These are phyloP conservation scores for Cercospora janseana DNA, from an alignment of 2,329 filamentous ascomycete species.

Conservation along the genomic window DNA sequence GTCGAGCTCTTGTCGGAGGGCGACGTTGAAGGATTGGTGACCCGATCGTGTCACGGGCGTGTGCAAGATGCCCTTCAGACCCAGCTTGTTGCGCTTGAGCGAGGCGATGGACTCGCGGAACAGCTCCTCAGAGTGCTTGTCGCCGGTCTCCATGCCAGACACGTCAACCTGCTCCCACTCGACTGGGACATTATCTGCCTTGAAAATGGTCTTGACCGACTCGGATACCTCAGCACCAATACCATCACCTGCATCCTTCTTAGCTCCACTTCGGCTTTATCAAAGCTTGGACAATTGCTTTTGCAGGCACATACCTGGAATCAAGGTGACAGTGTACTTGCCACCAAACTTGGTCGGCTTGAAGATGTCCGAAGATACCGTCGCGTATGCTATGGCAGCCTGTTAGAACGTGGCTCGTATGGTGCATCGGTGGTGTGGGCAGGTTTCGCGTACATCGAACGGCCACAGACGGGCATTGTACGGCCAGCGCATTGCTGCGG, in stretches of 20 bases:
- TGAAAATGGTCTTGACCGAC: constrained; percentile 98
- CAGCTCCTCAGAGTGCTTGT: constrained; percentile 86
- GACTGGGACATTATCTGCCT: constrained; percentile 97
- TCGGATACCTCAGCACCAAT: constrained; percentile 97
- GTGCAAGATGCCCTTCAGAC: constrained; percentile 97
- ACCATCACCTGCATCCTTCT: constrained; percentile 65
- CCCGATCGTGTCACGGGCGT: constrained; percentile 95
- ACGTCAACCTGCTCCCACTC: constrained; percentile 99
- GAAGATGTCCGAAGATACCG: constrained; percentile 92
- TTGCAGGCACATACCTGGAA: constrained; percentile 66
- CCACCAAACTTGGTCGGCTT: constrained; percentile 98
- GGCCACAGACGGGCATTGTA: constrained; percentile 49
- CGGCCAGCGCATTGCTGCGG: constrained; percentile 52
- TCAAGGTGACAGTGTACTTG: constrained; percentile 98
- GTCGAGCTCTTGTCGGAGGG: constrained; percentile 97
- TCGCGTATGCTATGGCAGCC: constrained; percentile 61
- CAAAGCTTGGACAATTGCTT: constrained; percentile 25
- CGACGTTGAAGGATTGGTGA: constrained; percentile 99
- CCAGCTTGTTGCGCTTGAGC: constrained; percentile 96
- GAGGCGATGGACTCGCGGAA: constrained; percentile 95
- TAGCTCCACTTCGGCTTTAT: constrained; percentile 23
- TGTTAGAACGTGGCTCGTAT: constrained; percentile 27
- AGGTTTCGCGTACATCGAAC: constrained; percentile 52
- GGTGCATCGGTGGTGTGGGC: constrained; percentile 2
- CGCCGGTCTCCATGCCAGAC: constrained; percentile 79